Evolutionary conservation across 2,329 filamentous ascomycete species (phyloP).

Genomic region (Zymoseptoria crescenta): DNA sequence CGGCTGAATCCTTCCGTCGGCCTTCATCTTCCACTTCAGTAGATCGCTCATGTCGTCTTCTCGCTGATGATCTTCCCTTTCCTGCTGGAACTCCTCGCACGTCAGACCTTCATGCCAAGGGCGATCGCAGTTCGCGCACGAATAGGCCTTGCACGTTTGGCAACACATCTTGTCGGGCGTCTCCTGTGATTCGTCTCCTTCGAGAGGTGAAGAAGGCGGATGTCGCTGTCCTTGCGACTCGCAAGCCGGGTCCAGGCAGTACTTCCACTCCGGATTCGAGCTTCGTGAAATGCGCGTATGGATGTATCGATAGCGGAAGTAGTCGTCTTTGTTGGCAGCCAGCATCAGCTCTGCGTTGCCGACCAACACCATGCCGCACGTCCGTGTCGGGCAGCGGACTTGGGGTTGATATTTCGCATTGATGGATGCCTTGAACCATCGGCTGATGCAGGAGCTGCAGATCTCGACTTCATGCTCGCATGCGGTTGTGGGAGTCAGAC

Average conservation of each 20-base stretch:
- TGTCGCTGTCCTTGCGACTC: constrained; percentile 13
- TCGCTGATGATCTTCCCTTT: not conserved
- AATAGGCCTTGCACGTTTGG: constrained; percentile 2
- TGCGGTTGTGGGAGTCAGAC: not conserved
- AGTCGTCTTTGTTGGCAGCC: not conserved
- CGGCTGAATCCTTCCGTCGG: not conserved
- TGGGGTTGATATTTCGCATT: not conserved
- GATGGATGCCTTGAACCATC: not conserved
- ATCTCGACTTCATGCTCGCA: not conserved
- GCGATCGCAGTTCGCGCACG: constrained; percentile 6
- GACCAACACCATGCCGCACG: not conserved
- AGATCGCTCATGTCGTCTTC: not conserved
- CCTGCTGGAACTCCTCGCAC: constrained; percentile 3
- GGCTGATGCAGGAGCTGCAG: not conserved
- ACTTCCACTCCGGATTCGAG: not conserved
- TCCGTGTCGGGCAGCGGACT: not conserved
- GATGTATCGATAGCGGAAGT: not conserved
- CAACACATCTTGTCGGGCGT: constrained; percentile 1
- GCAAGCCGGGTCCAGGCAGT: not conserved
- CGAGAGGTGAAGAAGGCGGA: not conserved
- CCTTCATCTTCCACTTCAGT: not conserved
- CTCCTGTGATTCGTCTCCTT: not conserved
- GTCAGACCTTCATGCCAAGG: constrained; percentile 7
- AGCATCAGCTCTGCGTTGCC: not conserved
- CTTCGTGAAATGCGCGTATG: not conserved